phyloP scores from a whole-genome alignment of 1,139 yeast genomes.

The Geotrichum fermentans region DNA sequence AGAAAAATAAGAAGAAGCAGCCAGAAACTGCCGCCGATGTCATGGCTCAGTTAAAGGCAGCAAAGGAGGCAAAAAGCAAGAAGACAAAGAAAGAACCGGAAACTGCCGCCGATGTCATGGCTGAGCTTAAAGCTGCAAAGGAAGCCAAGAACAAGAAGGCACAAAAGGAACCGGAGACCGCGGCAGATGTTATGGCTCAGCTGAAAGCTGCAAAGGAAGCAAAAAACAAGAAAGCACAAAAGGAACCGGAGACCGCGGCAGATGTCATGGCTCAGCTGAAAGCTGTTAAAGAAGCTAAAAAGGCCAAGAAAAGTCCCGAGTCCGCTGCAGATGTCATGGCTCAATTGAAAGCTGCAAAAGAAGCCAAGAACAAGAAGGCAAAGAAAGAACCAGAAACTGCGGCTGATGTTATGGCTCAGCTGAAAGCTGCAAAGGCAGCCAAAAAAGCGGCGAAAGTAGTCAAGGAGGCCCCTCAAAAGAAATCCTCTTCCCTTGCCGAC shows the following conservation, averaged over 20 bases:
- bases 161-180: constrained; percentile 18
- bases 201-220: constrained; percentile 41
- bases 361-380: constrained; percentile 23
- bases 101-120: constrained; percentile 42
- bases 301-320: constrained; percentile 23
- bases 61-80: constrained; percentile 35
- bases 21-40: constrained; percentile 33
- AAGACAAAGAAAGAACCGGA: constrained; percentile 20
- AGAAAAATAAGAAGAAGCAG: constrained; percentile 18
- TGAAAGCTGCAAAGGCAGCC: constrained; percentile 42
- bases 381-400: constrained; percentile 15
- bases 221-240: constrained; percentile 22
- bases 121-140: constrained; percentile 24
- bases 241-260: constrained; percentile 30
- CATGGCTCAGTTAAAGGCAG: constrained; percentile 41
- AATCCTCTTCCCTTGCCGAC: constrained; percentile 13
- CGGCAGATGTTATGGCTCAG: constrained; percentile 40
- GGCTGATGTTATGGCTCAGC: constrained; percentile 40
- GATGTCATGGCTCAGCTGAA: constrained; percentile 45
- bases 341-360: constrained; percentile 42
- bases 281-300: constrained; percentile 35
- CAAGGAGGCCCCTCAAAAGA: neutral
- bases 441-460: too few species aligned
- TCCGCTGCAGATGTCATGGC: constrained; percentile 37
- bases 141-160: constrained; percentile 16